Evolutionary conservation across 441 rosid species (phyloP).

Genomic region (Pelargonium myrrhifolium): DNA sequence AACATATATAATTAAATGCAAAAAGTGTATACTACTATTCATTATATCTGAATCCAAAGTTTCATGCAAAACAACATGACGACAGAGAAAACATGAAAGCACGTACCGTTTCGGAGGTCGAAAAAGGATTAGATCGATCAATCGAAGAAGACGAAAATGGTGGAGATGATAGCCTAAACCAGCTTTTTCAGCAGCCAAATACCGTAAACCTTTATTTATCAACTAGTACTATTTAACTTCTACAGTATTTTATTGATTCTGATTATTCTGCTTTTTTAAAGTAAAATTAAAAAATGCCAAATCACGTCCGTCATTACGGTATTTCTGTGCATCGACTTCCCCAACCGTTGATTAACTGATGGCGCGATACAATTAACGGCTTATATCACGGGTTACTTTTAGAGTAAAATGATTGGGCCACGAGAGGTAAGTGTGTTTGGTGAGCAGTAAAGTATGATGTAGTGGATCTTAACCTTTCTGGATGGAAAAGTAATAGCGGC

Average conservation of each 20-base stretch:
- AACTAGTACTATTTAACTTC: not conserved
- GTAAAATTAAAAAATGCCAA: not conserved
- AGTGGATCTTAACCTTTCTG: too few relatives aligned
- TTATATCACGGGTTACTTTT: too few relatives aligned
- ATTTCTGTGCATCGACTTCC: not conserved
- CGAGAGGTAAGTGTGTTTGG: too few relatives aligned
- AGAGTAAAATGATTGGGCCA: too few relatives aligned
- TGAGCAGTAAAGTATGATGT: too few relatives aligned
- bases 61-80: not conserved
- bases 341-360: not conserved
- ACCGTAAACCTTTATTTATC: not conserved
- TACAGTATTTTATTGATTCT: not conserved
- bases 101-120: not conserved
- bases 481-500: too few relatives aligned
- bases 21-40: not conserved
- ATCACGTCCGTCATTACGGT: not conserved
- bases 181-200: not conserved
- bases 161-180: not conserved
- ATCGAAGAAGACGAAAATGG: conserved; percentile 1
- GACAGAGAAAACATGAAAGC: not conserved
- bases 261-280: not conserved
- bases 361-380: not conserved
- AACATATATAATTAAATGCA: not conserved
- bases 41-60: not conserved
- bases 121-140: not conserved